These are phyloP conservation scores for Suillus alpinus DNA, from an alignment of 768 basidiomycete species.

Conservation along the genomic window DNA sequence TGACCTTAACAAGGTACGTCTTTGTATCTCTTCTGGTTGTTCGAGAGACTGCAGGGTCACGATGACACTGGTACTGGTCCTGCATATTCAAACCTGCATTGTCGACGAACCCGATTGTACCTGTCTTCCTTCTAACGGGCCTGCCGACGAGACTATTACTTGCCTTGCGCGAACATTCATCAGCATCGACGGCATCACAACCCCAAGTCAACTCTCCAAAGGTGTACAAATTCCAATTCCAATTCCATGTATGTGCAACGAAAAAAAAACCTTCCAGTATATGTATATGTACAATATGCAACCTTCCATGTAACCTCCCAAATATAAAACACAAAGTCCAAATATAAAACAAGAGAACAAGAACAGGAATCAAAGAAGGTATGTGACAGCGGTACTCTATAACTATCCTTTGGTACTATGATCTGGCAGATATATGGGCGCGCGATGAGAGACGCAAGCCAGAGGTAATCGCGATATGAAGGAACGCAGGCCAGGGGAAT, in stretches of 20 bases:
- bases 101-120: no score
- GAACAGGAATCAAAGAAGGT: background rate
- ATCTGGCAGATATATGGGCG: background rate
- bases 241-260: background rate
- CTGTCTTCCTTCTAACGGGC: no score
- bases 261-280: background rate
- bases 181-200: no score
- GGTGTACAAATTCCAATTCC: background rate
- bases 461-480: background rate
- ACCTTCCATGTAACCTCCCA: background rate
- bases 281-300: background rate
- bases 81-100: no score
- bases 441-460: no score
- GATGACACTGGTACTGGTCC: background rate
- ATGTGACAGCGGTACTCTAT: slow-evolving; percentile 1
- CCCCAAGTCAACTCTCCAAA: no score
- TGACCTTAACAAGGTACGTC: background rate
- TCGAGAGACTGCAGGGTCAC: background rate
- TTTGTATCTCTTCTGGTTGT: background rate
- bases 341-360: background rate
- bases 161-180: no score
- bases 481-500: background rate
- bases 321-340: background rate
- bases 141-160: no score
- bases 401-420: background rate